Evolutionary conservation across 129 eudicot genomes (phyloP), one percentile per base, ranked within the genome.

Genomic region (Flaveria linearis): DNA sequence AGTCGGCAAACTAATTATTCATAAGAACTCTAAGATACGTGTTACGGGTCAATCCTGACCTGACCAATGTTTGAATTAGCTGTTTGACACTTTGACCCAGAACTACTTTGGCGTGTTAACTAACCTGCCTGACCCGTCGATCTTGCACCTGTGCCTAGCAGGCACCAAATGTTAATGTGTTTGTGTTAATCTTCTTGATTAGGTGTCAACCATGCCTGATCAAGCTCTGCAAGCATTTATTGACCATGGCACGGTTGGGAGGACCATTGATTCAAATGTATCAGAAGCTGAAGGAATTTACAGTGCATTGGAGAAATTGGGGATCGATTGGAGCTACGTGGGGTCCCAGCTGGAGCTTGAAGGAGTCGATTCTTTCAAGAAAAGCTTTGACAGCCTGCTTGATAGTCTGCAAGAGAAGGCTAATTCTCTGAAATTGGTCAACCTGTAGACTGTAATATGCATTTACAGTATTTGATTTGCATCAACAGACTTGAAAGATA

Each of bases 181-280:
- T 14, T 68, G 58, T 23, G 33, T 33, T 33, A 77, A 63, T 23
- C 22, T 36, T 64, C 1, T 33, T 43, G 11, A 81, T 62, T 74
- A 94, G 99, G 99, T 94, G 68, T 94, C 99, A 69, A 94, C 99
- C 58, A 94, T 94, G 99, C 99, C 99, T 11, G 99, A 94, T 78
- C 93, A 89, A 78, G 99, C 99, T 80, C 93, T 94, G 57, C 87
- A 73, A 87, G 99, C 99, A 23, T 94, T 91, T 61, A 76, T 91
- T 42, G 99, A 91, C 85, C 99, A 94, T 55, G 99, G 99, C 14
- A 55, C 84, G 2, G 97, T 94, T 70, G 89, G 85, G 71, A 89
- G 99, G 85, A 94, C 97, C 23, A 94, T 94, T 20, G 99, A 94
- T 56, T 20, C 90, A 10, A 94, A 94, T 72, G 89, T 94, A 33